Percentiles rank a stretch among this genome's conserved stretches.
These are phyloP conservation scores for Plasmodium gonderi DNA, from an alignment of 169 alveolate genomes.

Conservation along the genomic window DNA sequence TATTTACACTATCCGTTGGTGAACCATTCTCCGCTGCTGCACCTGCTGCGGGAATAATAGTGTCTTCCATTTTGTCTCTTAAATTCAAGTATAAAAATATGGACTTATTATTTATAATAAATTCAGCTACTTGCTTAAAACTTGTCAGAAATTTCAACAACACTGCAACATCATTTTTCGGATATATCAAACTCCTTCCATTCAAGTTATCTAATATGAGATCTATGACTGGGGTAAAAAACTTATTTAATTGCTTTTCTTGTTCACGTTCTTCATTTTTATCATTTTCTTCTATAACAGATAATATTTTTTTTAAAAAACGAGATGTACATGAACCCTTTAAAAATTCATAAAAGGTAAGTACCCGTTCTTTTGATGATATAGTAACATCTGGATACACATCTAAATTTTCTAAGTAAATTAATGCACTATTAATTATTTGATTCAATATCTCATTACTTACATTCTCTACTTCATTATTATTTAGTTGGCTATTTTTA, in stretches of 20 bases:
- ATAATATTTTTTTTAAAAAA: slow-evolving; percentile 27
- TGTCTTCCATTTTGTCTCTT: slow-evolving; percentile 24
- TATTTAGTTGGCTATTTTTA: slow-evolving; percentile 20
- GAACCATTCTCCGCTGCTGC: not conserved
- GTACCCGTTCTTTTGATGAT: slow-evolving; percentile 22
- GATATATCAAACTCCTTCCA: slow-evolving; percentile 44
- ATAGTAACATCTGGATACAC: slow-evolving; percentile 58
- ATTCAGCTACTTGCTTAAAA: slow-evolving; percentile 60
- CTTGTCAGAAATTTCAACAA: slow-evolving; percentile 39
- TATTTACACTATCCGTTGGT: too few relatives aligned
- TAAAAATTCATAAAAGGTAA: slow-evolving; percentile 33
- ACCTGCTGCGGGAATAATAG: not conserved
- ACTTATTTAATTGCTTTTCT: slow-evolving; percentile 26
- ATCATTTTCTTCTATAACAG: slow-evolving; percentile 59
- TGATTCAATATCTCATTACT: slow-evolving; percentile 47
- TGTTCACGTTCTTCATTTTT: slow-evolving; percentile 26
- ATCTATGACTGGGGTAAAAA: slow-evolving; percentile 46
- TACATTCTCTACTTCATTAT: not conserved
- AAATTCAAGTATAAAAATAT: slow-evolving; percentile 43
- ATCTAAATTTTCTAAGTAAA: slow-evolving; percentile 57
- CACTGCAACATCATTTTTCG: slow-evolving; percentile 69
- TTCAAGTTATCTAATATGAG: slow-evolving; percentile 33
- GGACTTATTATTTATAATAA: slow-evolving; percentile 13
- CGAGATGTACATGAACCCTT: slow-evolving; percentile 63
- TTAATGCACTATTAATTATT: slow-evolving; percentile 16